A percentile compares a stretch with the other conserved stretches of the same genome.
These are phyloP conservation scores for Umbelopsis isabellina DNA, from an alignment of 192 early-diverging fungal genomes.

Conservation along the genomic window DNA sequence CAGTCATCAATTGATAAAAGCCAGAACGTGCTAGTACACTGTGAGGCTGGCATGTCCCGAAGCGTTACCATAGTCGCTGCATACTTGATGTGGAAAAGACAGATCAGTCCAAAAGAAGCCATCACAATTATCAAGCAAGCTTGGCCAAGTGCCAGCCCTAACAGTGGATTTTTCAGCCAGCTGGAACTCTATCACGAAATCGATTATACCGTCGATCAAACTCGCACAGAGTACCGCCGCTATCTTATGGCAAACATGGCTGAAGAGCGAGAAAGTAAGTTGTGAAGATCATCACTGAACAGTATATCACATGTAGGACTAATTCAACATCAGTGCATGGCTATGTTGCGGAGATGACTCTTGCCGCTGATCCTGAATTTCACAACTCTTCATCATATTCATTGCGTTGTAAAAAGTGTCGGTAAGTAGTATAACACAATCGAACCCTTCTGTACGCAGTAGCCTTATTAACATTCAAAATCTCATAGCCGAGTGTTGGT, in stretches of 20 bases:
- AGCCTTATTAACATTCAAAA: not conserved
- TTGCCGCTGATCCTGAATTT: constrained; percentile 54
- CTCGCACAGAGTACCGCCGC: constrained; percentile 62
- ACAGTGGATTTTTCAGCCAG: constrained; percentile 66
- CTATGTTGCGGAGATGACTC: constrained; percentile 57
- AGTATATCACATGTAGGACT: not conserved
- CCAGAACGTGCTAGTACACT: constrained; percentile 70
- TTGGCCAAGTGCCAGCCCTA: constrained; percentile 47
- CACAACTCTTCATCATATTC: constrained; percentile 21
- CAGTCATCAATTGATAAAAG: constrained; percentile 43
- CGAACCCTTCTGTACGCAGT: not conserved
- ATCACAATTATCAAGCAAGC: constrained; percentile 35
- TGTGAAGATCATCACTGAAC: not conserved
- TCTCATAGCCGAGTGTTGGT: constrained; percentile 57
- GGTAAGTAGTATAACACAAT: constrained; percentile 28
- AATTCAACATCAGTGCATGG: constrained; percentile 49
- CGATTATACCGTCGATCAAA: constrained; percentile 56
- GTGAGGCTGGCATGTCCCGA: constrained; percentile 70
- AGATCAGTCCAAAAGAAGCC: constrained; percentile 51
- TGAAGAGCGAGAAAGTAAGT: constrained; percentile 54
- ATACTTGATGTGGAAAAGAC: constrained; percentile 66
- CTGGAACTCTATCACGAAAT: constrained; percentile 63
- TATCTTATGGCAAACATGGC: constrained; percentile 67
- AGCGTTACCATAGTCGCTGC: constrained; percentile 67
- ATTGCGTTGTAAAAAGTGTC: constrained; percentile 64